Conservation (phyloP, 768 basidiomycete genomes). For the Lactarius deliciosus region DNA sequence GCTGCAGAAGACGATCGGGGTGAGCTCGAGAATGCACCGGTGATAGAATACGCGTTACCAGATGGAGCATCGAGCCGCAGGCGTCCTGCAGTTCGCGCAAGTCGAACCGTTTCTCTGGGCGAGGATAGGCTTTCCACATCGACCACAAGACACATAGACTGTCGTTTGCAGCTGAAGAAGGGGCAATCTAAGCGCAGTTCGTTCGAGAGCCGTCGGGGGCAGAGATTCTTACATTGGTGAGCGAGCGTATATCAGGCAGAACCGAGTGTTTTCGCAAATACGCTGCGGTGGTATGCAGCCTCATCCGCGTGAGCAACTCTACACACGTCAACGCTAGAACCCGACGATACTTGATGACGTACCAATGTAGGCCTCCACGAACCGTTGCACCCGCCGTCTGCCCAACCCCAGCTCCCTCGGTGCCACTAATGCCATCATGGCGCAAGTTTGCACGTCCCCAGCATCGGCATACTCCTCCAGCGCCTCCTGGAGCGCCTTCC, state of each 20-base stretch:
- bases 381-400: constrained; percentile 45
- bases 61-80: constrained; percentile 59
- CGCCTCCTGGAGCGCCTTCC: constrained; percentile 14
- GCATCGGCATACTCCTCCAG: constrained; percentile 38
- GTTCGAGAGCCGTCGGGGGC: background rate
- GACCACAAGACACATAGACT: constrained; percentile 67
- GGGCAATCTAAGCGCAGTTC: background rate
- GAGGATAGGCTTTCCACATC: constrained; percentile 62
- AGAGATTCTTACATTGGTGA: constrained; percentile 49
- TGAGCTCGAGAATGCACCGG: constrained; percentile 10
- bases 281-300: constrained; percentile 65
- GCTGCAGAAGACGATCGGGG: constrained; percentile 39
- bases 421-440: constrained; percentile 65
- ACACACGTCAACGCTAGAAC: constrained; percentile 3
- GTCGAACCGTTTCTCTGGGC: constrained; percentile 51
- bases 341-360: constrained; percentile 28
- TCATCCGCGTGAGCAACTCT: constrained; percentile 66
- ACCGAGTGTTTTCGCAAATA: constrained; percentile 68
- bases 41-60: constrained; percentile 46
- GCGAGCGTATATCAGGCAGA: constrained; percentile 49
- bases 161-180: constrained; percentile 62
- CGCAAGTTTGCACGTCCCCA: constrained; percentile 80
- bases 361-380: constrained; percentile 78
- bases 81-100: constrained; percentile 55
- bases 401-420: constrained; percentile 55